Conservation (phyloP, 164 flowering plant species). For the Tinospora cordifolia region DNA sequence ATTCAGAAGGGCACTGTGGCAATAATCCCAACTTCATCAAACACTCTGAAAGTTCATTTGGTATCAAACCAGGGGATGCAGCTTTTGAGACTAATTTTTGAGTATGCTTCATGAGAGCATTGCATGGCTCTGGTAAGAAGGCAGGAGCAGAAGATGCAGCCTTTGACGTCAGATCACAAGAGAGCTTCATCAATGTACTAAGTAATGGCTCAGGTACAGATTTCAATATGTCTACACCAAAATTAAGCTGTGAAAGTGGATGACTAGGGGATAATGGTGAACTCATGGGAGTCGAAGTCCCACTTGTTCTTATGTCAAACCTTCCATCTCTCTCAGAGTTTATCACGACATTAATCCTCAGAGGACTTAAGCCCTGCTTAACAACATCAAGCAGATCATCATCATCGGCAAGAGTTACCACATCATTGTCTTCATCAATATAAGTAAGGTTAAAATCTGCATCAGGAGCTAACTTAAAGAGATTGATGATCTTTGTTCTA, state of each 20-base stretch:
- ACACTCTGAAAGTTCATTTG: constrained; percentile 37
- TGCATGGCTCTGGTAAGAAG: constrained; percentile 11
- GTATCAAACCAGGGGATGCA: neutral
- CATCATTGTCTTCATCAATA: constrained; percentile 74
- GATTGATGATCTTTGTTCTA: constrained; percentile 43
- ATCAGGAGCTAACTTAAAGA: constrained; percentile 46
- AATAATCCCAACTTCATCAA: constrained; percentile 34
- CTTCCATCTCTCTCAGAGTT: constrained; percentile 21
- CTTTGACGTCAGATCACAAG: constrained; percentile 28
- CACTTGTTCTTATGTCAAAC: constrained; percentile 30
- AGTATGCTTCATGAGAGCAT: neutral
- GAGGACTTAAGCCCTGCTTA: constrained; percentile 58
- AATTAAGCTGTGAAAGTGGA: constrained; percentile 18
- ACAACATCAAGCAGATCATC: constrained; percentile 69
- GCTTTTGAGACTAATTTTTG: neutral
- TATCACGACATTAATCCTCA: constrained; percentile 50
- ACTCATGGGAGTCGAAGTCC: constrained; percentile 43
- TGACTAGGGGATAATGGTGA: constrained; percentile 25
- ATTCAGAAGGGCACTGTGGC: constrained; percentile 18
- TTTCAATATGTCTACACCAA: constrained; percentile 6
- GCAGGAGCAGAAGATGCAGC: constrained; percentile 39
- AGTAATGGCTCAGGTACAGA: constrained; percentile 50
- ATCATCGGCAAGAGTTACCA: constrained; percentile 54
- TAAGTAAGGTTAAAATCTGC: constrained; percentile 60
- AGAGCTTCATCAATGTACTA: constrained; percentile 29